Evolutionary conservation across 2,329 filamentous ascomycete species (phyloP), one percentile per base, ranked within the genome.

Genomic region (Epicoccum nigrum): DNA sequence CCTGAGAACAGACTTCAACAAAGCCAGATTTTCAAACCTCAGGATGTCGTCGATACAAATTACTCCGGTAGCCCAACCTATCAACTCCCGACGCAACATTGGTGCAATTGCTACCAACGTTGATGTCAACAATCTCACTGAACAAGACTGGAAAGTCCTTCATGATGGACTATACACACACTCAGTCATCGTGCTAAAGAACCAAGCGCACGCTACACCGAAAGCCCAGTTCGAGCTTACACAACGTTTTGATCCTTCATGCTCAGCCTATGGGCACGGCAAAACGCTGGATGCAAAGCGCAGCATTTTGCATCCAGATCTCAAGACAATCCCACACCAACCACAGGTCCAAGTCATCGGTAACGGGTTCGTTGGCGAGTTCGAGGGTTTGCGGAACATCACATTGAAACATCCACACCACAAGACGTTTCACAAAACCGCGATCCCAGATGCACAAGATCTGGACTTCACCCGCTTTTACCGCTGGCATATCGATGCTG

Each of bases 291-390:
- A 90, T 61, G 79, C 79, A 7, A 85, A 85, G 69, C 81, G 79
- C 44, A 79, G 75, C 47, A 85, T 92, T 62, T 80, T 92, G 15
- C 88, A 92, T 66, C 89, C 89, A 0, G 89, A 92, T 62, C 79
- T 92, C 15, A 91, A 92, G 76, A 92, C 89, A 0, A 84, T 92
- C 33, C 88, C 89, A 0, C 86, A 90, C 61, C 89, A 92, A 69
- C 87, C 89, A 0, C 88, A 92, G 69, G 86, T 90, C 1, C 89
- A 92, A 65, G 85, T 92, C 46, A 92, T 92, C 54, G 89, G 89
- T 32, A 90, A 92, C 64, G 89, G 89, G 4, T 81, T 82, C 38
- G 81, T 92, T 1, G 69, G 80, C 1, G 81, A 83, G 25, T 92
- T 90, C 62, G 88, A 92, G 67, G 89, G 88, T 0, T 76, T 92